phyloP scores from a whole-genome alignment of 768 basidiomycete species.

The Clitopilus passeckerianus region DNA sequence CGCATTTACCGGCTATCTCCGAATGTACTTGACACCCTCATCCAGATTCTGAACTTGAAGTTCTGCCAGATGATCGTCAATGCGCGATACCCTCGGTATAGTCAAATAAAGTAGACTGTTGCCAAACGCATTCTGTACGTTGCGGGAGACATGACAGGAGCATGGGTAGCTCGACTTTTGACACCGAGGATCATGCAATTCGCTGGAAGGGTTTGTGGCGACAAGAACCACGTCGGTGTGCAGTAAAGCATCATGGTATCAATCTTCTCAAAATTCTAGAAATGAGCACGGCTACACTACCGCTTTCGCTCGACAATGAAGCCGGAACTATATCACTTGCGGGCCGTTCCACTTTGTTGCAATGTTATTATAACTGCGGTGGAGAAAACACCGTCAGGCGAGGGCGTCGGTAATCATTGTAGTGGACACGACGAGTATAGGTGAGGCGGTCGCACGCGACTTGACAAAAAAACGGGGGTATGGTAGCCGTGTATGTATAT shows the following conservation, averaged over 20 bases:
- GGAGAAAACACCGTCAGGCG: too few species aligned
- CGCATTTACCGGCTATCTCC: neutral
- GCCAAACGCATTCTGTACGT: neutral
- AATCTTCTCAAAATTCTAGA: neutral
- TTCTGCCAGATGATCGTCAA: too few species aligned
- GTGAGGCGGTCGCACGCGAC: neutral
- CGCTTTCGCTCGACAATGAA: neutral
- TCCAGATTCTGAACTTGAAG: too few species aligned
- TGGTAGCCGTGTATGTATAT: neutral
- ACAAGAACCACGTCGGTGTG: neutral
- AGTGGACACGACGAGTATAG: too few species aligned
- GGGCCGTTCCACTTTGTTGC: neutral
- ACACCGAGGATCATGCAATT: neutral
- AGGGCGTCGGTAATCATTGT: too few species aligned
- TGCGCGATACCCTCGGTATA: neutral
- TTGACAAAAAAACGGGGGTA: neutral
- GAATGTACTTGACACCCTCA: neutral
- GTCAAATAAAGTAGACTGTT: neutral
- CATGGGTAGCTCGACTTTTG: neutral
- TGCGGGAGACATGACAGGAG: neutral
- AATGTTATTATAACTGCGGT: neutral
- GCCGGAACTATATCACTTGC: neutral
- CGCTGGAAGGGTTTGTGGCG: neutral
- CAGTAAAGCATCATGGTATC: neutral
- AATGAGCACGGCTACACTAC: neutral